These are phyloP conservation scores for Lentithecium fluviatile DNA, from an alignment of 495 filamentous ascomycete genomes.

Conservation along the genomic window DNA sequence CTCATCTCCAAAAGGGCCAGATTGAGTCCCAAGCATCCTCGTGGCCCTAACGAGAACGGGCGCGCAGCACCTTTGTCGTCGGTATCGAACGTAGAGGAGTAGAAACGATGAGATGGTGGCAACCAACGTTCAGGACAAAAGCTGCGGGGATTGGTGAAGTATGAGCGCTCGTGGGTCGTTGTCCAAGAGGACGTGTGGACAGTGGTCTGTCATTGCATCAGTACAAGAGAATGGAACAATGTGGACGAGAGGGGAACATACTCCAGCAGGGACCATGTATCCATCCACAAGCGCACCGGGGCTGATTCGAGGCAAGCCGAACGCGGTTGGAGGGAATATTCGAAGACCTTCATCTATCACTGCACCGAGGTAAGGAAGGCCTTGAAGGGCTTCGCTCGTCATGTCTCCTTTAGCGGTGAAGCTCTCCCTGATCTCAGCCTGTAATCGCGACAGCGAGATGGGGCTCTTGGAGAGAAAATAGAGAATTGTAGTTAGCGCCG, in stretches of 20 bases:
- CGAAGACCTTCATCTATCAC: slow-evolving; percentile 12
- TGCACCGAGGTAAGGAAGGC: slow-evolving; percentile 12
- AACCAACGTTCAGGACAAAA: slow-evolving; percentile 3
- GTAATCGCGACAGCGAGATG: neutral
- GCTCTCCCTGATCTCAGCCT: slow-evolving; percentile 8
- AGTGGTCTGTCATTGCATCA: slow-evolving; percentile 1
- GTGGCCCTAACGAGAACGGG: slow-evolving; percentile 2
- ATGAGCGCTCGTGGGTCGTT: neutral
- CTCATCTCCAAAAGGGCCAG: too few relatives aligned
- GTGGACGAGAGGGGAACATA: neutral
- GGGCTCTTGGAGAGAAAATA: slow-evolving; percentile 13
- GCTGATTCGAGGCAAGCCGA: slow-evolving; percentile 2
- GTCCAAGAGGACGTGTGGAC: neutral
- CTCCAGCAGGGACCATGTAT: neutral
- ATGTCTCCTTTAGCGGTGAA: slow-evolving; percentile 16
- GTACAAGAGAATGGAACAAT: neutral
- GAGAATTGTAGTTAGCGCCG: neutral
- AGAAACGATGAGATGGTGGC: neutral
- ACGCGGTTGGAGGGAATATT: slow-evolving; percentile 18
- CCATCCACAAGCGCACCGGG: slow-evolving; percentile 3
- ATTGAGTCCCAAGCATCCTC: slow-evolving; percentile 3
- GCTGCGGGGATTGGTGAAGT: neutral
- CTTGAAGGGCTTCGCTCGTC: neutral
- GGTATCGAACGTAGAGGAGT: neutral
- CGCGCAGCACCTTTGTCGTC: neutral